These are phyloP conservation scores for Closterium sp. DNA, from an alignment of 139 green algal genomes.

Conservation along the genomic window DNA sequence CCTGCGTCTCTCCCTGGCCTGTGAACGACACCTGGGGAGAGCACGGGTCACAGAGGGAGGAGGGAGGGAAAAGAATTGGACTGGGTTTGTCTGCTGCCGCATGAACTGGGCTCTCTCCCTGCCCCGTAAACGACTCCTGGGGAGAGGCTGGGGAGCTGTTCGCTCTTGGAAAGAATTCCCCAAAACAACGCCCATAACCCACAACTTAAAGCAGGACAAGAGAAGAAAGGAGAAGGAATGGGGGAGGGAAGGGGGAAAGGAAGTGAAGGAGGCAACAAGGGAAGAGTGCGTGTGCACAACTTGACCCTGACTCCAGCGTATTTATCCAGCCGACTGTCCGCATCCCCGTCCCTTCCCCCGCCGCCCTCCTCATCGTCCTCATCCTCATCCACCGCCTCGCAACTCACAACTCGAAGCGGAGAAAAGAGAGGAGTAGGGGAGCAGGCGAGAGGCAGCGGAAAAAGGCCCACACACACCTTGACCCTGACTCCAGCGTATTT, in stretches of 20 bases:
- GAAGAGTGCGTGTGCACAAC: constrained; percentile 7
- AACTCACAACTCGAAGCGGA: too few species aligned
- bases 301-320: constrained; percentile 51
- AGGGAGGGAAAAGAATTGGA: neutral
- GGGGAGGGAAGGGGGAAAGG: neutral
- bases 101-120: constrained; percentile 79
- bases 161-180: too few species aligned
- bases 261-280: too few species aligned
- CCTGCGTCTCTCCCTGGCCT: constrained; percentile 73
- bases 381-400: constrained; percentile 42
- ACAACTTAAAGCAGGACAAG: too few species aligned
- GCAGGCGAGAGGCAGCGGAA: too few species aligned
- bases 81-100: constrained; percentile 71
- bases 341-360: neutral
- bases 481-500: constrained; percentile 51
- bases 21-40: constrained; percentile 67
- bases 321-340: constrained; percentile 22
- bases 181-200: too few species aligned
- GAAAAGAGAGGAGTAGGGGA: too few species aligned
- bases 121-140: constrained; percentile 71
- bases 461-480: constrained; percentile 29
- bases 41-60: neutral
- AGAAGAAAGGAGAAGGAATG: neutral
- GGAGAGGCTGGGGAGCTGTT: too few species aligned
- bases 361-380: constrained; percentile 32